Percentiles rank a stretch among this genome's conserved stretches.
phyloP scores from a whole-genome alignment of 768 basidiomycete genomes.

The Lentinus brumalis region DNA sequence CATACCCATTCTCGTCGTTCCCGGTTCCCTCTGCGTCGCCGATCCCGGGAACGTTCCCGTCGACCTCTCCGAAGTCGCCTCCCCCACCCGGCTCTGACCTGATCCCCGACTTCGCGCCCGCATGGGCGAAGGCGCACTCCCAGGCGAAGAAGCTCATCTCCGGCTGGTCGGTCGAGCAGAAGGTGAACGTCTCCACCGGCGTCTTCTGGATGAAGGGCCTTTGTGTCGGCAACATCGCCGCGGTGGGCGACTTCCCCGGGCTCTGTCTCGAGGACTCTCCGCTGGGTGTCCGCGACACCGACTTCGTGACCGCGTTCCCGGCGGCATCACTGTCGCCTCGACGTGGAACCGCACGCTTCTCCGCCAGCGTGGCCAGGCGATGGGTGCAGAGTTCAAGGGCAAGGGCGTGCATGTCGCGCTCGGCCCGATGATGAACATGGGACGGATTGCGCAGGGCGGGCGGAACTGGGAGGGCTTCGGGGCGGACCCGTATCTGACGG shows the following conservation, averaged over 20 bases:
- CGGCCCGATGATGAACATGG: slow-evolving; percentile 86
- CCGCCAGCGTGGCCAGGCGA: slow-evolving; percentile 70
- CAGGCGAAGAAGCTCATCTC: slow-evolving; percentile 40
- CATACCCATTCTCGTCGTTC: slow-evolving; percentile 56
- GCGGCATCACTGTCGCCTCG: slow-evolving; percentile 80
- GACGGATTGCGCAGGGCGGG: slow-evolving; percentile 74
- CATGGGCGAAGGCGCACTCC: slow-evolving; percentile 27
- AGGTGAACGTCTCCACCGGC: slow-evolving; percentile 65
- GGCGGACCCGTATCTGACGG: slow-evolving; percentile 84
- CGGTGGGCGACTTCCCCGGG: slow-evolving; percentile 59
- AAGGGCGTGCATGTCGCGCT: slow-evolving; percentile 86
- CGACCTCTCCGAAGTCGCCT: slow-evolving; percentile 55
- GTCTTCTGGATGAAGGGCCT: slow-evolving; percentile 65
- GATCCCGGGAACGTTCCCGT: slow-evolving; percentile 53
- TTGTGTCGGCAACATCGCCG: slow-evolving; percentile 69
- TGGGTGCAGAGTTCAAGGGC: slow-evolving; percentile 81
- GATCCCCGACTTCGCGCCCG: slow-evolving; percentile 45
- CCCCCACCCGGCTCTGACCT: slow-evolving; percentile 45
- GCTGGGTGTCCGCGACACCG: slow-evolving; percentile 76
- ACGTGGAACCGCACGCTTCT: slow-evolving; percentile 83
- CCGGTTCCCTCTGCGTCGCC: slow-evolving; percentile 60
- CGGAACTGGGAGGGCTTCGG: slow-evolving; percentile 97
- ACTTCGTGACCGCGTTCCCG: slow-evolving; percentile 79
- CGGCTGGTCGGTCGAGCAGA: slow-evolving; percentile 59
- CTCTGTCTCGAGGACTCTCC: slow-evolving; percentile 80